Conservation (phyloP, 2,329 filamentous ascomycete genomes). For the Penicillium hesseltinei region DNA sequence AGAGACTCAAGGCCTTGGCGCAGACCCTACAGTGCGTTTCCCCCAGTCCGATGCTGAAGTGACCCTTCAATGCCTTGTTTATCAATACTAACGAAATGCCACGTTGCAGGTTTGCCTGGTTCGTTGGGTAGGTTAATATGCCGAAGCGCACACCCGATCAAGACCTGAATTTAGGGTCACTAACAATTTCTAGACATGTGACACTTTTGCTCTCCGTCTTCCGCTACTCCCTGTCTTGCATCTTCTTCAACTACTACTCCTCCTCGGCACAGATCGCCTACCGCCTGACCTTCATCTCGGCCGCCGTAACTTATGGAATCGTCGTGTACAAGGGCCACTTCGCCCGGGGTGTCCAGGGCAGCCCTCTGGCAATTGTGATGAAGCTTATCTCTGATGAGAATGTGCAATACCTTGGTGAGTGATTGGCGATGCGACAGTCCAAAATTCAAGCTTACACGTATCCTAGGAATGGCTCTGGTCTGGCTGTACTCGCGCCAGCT, state of each 20-base stretch:
- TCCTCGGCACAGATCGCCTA: conserved; percentile 79
- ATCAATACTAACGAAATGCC: conserved; percentile 32
- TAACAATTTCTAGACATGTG: conserved; percentile 65
- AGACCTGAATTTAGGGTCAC: conserved; percentile 10
- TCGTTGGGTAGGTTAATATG: conserved; percentile 64
- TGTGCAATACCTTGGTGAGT: conserved; percentile 90
- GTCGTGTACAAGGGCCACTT: conserved; percentile 98
- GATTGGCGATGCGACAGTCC: neutral
- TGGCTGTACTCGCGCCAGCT: conserved; percentile 93
- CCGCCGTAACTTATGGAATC: conserved; percentile 91
- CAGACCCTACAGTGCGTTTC: conserved; percentile 84
- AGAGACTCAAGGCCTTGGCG: conserved; percentile 74
- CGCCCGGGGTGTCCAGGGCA: conserved; percentile 71
- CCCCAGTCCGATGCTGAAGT: conserved; percentile 10
- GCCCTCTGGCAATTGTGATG: conserved; percentile 60
- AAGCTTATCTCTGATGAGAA: conserved; percentile 85
- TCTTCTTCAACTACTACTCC: conserved; percentile 83
- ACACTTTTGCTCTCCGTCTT: conserved; percentile 78
- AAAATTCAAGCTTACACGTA: conserved; percentile 6
- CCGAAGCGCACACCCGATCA: conserved; percentile 1
- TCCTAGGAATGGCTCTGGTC: conserved; percentile 80
- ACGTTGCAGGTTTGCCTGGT: conserved; percentile 63
- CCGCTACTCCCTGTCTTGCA: conserved; percentile 80
- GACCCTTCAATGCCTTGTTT: conserved; percentile 10
- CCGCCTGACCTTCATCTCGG: conserved; percentile 84